Percentiles rank a stretch among this genome's conserved stretches.
Evolutionary conservation across 2,329 filamentous ascomycete genomes (phyloP).

Genomic region (Sarocladium brachiariae): DNA sequence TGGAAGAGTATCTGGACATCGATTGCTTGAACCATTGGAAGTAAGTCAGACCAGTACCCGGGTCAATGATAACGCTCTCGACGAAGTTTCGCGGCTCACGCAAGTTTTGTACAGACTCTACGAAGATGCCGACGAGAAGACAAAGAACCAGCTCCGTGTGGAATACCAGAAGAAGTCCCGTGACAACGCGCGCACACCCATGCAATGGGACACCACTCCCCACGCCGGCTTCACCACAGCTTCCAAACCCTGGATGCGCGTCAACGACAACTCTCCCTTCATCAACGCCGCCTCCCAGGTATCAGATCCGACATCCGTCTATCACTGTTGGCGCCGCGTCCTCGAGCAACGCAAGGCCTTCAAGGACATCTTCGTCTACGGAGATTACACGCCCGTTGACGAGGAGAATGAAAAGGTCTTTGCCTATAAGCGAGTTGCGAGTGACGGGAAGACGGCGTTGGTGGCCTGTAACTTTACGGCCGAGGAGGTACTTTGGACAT

Average conservation of each 20-base stretch:
- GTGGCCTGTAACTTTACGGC: slow-evolving; percentile 32
- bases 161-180: slow-evolving; percentile 54
- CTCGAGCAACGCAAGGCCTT: slow-evolving; percentile 54
- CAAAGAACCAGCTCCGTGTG: slow-evolving; percentile 27
- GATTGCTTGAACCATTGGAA: slow-evolving; percentile 48
- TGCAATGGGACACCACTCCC: slow-evolving; percentile 58
- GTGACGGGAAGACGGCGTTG: slow-evolving; percentile 25
- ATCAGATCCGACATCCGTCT: slow-evolving; percentile 41
- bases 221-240: slow-evolving; percentile 60
- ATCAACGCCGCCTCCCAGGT: slow-evolving; percentile 56
- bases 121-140: slow-evolving; percentile 32
- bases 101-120: slow-evolving; percentile 22
- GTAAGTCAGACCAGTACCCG: slow-evolving; percentile 22
- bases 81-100: neutral
- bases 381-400: slow-evolving; percentile 38
- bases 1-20: slow-evolving; percentile 64
- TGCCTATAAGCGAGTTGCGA: slow-evolving; percentile 29
- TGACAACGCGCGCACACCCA: slow-evolving; percentile 65
- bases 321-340: slow-evolving; percentile 54
- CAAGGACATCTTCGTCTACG: slow-evolving; percentile 60
- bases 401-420: slow-evolving; percentile 29
- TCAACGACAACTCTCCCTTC: slow-evolving; percentile 54
- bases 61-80: neutral
- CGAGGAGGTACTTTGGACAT: slow-evolving; percentile 24
- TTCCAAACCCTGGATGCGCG: slow-evolving; percentile 61